phyloP scores from a whole-genome alignment of 2,329 filamentous ascomycete genomes.

The Aureobasidium namibiae region DNA sequence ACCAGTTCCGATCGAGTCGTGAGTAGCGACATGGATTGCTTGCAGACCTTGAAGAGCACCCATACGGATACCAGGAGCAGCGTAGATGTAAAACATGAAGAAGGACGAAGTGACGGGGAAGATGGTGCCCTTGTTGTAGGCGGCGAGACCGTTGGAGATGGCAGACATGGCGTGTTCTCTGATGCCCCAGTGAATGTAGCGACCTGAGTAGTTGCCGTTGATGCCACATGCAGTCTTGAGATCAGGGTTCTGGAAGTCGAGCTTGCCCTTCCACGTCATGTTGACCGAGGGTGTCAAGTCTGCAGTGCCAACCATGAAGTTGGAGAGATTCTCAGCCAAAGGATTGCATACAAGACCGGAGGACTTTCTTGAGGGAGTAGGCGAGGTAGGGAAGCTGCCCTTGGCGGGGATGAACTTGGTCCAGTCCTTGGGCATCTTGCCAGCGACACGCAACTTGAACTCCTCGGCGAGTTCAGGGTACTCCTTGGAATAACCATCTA shows the following conservation, averaged over 20 bases:
- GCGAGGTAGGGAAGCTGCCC: constrained; percentile 36
- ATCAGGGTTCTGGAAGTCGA: constrained; percentile 40
- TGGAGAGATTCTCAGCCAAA: constrained; percentile 24
- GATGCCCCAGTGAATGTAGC: constrained; percentile 51
- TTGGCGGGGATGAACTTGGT: constrained; percentile 41
- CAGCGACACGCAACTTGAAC: constrained; percentile 40
- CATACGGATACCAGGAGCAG: constrained; percentile 30
- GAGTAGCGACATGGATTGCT: constrained; percentile 31
- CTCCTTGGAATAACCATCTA: constrained; percentile 35
- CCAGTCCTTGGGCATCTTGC: constrained; percentile 42
- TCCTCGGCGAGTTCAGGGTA: constrained; percentile 44
- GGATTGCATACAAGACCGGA: constrained; percentile 36
- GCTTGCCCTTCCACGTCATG: constrained; percentile 36
- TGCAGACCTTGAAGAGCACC: constrained; percentile 30
- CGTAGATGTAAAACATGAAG: constrained; percentile 36
- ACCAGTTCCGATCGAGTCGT: constrained; percentile 30
- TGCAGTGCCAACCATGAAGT: constrained; percentile 31
- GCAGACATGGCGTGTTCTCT: constrained; percentile 55
- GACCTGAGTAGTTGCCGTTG: constrained; percentile 45
- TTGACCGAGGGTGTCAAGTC: constrained; percentile 31
- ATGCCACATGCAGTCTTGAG: constrained; percentile 34
- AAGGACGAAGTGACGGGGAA: constrained; percentile 30
- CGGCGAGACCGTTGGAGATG: constrained; percentile 36
- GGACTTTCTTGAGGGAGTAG: constrained; percentile 44
- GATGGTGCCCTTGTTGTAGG: constrained; percentile 29